Percentiles rank a stretch among this genome's conserved stretches.
These are phyloP conservation scores for Phlegmacium glaucopus DNA, from an alignment of 768 basidiomycete species.

Conservation along the genomic window DNA sequence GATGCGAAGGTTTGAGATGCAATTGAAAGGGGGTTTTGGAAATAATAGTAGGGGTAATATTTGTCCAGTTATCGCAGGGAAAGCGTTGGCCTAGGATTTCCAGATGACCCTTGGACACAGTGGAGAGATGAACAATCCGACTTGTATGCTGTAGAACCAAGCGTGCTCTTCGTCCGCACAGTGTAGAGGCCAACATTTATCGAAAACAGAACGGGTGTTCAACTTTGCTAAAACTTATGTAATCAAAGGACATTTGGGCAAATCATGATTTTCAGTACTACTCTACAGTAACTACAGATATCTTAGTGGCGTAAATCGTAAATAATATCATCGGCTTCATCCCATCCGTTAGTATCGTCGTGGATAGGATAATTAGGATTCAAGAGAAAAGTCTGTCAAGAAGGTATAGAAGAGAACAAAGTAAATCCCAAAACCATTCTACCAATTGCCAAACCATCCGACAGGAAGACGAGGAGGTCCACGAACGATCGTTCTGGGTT, in stretches of 20 bases:
- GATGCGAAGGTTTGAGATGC: constrained; percentile 76
- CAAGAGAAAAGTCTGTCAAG: constrained; percentile 24
- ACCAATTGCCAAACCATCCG: constrained; percentile 63
- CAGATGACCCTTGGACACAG: constrained; percentile 22
- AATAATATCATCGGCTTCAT: constrained; percentile 20
- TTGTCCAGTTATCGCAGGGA: constrained; percentile 75
- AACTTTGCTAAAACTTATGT: neutral
- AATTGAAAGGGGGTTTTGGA: constrained; percentile 75
- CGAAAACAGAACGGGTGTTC: neutral
- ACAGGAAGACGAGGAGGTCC: constrained; percentile 48
- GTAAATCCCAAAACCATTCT: constrained; percentile 22
- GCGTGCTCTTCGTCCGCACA: constrained; percentile 10
- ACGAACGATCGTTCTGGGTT: constrained; percentile 40
- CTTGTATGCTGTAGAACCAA: constrained; percentile 1
- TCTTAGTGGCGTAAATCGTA: constrained; percentile 23
- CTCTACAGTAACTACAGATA: constrained; percentile 36
- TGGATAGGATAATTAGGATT: constrained; percentile 10
- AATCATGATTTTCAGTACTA: constrained; percentile 11
- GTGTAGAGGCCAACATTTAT: constrained; percentile 12
- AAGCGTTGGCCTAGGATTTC: constrained; percentile 66
- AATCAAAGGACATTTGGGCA: neutral
- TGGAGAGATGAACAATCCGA: constrained; percentile 7
- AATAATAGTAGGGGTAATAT: constrained; percentile 82
- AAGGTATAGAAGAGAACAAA: constrained; percentile 21
- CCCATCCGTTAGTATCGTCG: constrained; percentile 27